A percentile compares a stretch with the other conserved stretches of the same genome.
phyloP scores from a whole-genome alignment of 169 alveolate genomes.

The Cryptosporidium ubiquitum region DNA sequence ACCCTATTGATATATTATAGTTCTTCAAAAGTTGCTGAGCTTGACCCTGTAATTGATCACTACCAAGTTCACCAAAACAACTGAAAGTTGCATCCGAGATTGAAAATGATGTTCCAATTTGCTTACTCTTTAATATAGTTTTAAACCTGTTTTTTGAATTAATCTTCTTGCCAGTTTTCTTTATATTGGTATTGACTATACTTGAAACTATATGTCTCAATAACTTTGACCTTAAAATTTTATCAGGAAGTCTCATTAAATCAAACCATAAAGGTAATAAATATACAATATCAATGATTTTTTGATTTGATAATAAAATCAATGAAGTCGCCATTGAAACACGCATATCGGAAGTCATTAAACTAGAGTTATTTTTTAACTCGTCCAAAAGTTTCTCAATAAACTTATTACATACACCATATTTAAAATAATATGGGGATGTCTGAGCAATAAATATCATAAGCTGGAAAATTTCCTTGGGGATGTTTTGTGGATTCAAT shows the following conservation, averaged over 20 bases:
- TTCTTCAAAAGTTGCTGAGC: not conserved
- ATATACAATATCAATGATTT: constrained; percentile 53
- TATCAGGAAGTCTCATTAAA: constrained; percentile 65
- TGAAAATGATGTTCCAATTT: constrained; percentile 20
- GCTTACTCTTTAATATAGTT: constrained; percentile 15
- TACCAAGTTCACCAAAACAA: not conserved
- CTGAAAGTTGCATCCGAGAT: not conserved
- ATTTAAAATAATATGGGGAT: constrained; percentile 30
- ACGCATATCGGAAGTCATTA: constrained; percentile 61
- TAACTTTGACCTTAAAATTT: constrained; percentile 21
- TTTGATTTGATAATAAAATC: constrained; percentile 45
- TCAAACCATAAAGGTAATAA: constrained; percentile 71
- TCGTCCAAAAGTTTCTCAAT: constrained; percentile 42
- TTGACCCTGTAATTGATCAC: not conserved
- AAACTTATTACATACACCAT: constrained; percentile 54
- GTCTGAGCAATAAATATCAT: constrained; percentile 79
- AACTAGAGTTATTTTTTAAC: constrained; percentile 32
- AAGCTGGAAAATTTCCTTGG: constrained; percentile 75
- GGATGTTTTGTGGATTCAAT: constrained; percentile 74
- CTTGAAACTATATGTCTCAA: constrained; percentile 46
- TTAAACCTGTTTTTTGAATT: not conserved
- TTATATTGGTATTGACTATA: constrained; percentile 27
- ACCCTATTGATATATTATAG: constrained; percentile 43
- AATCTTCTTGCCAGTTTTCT: constrained; percentile 7
- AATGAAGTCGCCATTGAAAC: constrained; percentile 46